Evolutionary conservation across 163 green algal genomes (phyloP).

Genomic region (Dunaliella salina): DNA sequence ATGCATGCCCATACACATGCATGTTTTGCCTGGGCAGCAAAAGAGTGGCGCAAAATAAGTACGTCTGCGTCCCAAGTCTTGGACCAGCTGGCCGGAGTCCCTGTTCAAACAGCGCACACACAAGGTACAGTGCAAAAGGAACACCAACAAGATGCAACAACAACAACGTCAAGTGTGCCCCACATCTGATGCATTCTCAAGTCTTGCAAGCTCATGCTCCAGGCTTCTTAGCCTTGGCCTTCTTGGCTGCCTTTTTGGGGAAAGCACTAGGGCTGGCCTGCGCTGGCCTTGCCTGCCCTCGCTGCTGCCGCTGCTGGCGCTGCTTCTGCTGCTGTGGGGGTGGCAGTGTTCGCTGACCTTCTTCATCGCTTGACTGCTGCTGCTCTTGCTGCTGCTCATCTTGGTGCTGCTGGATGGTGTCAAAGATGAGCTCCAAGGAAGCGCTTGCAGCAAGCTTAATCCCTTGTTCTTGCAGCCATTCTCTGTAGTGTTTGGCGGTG

Average conservation of each 20-base stretch:
- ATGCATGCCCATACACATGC: not conserved
- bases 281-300: not conserved
- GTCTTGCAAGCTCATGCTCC: not conserved
- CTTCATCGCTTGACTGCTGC: not conserved
- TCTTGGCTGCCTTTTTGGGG: not conserved
- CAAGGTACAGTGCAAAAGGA: not conserved
- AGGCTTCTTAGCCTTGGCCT: not conserved
- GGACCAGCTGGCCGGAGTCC: not conserved
- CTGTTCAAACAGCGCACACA: not conserved
- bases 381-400: not conserved
- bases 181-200: not conserved
- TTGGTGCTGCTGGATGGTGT: not conserved
- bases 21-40: not conserved
- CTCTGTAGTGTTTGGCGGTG: not conserved
- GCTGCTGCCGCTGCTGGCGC: too few species aligned
- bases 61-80: not conserved
- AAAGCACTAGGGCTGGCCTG: not conserved
- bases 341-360: not conserved
- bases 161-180: not conserved
- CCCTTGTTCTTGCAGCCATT: not conserved
- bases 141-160: not conserved
- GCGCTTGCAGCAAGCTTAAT: not conserved
- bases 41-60: slow-evolving; percentile 1
- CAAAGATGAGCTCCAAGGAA: not conserved
- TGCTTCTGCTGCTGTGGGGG: not conserved